Conservation (phyloP, 139 green algal genomes). For the Volvox reticuliferus region DNA sequence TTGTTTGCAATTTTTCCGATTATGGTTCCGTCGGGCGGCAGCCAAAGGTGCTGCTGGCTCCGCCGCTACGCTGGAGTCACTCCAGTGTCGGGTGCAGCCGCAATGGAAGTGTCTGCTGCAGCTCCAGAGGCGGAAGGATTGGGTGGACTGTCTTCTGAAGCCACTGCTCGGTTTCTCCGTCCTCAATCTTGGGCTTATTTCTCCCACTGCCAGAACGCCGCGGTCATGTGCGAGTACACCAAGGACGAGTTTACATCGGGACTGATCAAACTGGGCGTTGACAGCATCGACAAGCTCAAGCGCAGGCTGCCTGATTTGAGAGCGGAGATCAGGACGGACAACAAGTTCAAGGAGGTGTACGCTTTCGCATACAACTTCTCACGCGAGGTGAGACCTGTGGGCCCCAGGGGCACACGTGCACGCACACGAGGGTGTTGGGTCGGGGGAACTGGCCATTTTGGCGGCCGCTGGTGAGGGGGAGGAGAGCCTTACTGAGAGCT, state of each 20-base stretch:
- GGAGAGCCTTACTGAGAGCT: too few relatives aligned
- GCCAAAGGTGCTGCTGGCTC: too few relatives aligned
- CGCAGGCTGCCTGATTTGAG: constrained; percentile 78
- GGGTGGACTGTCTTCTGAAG: too few relatives aligned
- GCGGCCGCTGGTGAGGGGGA: too few relatives aligned
- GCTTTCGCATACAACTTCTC: constrained; percentile 87
- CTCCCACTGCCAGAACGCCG: constrained; percentile 59
- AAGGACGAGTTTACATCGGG: constrained; percentile 82
- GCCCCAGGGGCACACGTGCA: background rate
- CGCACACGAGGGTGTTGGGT: background rate
- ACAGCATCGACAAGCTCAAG: constrained; percentile 81
- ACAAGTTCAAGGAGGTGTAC: constrained; percentile 83
- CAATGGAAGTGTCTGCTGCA: too few relatives aligned
- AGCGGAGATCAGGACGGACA: constrained; percentile 69
- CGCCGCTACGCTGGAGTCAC: too few relatives aligned
- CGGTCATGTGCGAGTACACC: constrained; percentile 92
- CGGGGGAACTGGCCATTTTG: background rate
- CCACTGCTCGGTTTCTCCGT: background rate
- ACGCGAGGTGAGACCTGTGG: constrained; percentile 57
- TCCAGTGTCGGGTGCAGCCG: too few relatives aligned
- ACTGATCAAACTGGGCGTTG: constrained; percentile 69
- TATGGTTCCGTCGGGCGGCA: too few relatives aligned
- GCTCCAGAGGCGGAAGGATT: too few relatives aligned
- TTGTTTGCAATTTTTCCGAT: too few relatives aligned
- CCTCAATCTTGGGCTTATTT: background rate